Conservation (phyloP, 805 yeast species). For the Nakazawaea molendinolei region DNA sequence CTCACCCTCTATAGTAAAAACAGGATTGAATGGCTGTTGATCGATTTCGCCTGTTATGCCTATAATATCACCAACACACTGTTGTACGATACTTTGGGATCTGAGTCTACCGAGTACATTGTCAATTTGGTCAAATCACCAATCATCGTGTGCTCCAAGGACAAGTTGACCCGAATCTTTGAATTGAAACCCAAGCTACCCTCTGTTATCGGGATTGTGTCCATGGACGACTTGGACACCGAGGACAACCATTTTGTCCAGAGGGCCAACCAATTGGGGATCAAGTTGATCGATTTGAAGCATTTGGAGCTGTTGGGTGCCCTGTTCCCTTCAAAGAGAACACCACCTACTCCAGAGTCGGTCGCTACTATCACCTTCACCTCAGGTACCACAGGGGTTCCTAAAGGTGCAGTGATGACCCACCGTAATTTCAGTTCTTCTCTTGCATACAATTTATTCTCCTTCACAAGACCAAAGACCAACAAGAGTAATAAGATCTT, state of each 20-base stretch:
- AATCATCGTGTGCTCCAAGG: slow-evolving; percentile 42
- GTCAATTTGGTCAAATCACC: slow-evolving; percentile 58
- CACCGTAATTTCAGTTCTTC: slow-evolving; percentile 46
- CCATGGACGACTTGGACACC: slow-evolving; percentile 41
- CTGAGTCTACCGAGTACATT: slow-evolving; percentile 57
- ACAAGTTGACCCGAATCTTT: slow-evolving; percentile 42
- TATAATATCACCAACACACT: slow-evolving; percentile 51
- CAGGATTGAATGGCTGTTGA: slow-evolving; percentile 59
- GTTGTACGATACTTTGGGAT: slow-evolving; percentile 51
- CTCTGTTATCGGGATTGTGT: slow-evolving; percentile 43
- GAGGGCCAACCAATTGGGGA: slow-evolving; percentile 32
- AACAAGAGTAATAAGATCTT: slow-evolving; percentile 1
- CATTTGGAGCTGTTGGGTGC: slow-evolving; percentile 31
- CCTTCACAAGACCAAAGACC: neutral
- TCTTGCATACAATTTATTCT: slow-evolving; percentile 18
- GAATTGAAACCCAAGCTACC: slow-evolving; percentile 31
- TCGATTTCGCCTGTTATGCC: slow-evolving; percentile 62
- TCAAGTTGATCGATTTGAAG: slow-evolving; percentile 27
- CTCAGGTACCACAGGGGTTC: slow-evolving; percentile 73
- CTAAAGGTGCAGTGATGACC: slow-evolving; percentile 68
- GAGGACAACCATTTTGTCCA: slow-evolving; percentile 25
- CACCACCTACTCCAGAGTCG: slow-evolving; percentile 20
- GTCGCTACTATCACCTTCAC: slow-evolving; percentile 39
- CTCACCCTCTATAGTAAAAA: slow-evolving; percentile 53
- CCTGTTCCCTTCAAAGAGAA: neutral